A percentile compares a stretch with the other conserved stretches of the same genome.
phyloP scores from a whole-genome alignment of 441 rosid genomes.

The Cnidoscolus chayamansa region DNA sequence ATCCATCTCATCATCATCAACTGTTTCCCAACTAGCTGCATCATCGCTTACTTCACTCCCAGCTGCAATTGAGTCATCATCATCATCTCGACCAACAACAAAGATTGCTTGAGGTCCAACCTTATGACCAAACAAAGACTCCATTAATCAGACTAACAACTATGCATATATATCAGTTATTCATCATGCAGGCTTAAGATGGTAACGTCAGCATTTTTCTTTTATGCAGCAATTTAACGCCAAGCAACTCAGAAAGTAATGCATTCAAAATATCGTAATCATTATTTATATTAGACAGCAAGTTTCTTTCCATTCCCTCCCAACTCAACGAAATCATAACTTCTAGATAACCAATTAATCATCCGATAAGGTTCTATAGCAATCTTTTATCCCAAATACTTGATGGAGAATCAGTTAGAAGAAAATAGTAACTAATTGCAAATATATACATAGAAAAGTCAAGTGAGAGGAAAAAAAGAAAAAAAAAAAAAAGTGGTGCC shows the following conservation, averaged over 20 bases:
- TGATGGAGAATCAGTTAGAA: conserved; percentile 6
- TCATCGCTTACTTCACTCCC: conserved; percentile 87
- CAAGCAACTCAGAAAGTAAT: background rate
- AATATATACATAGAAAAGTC: background rate
- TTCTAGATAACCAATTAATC: background rate
- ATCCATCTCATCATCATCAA: conserved; percentile 69
- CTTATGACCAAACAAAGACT: conserved; percentile 40
- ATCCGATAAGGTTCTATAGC: background rate
- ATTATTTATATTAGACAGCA: background rate
- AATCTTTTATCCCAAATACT: background rate
- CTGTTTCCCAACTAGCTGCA: conserved; percentile 98
- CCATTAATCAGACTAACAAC: conserved; percentile 24
- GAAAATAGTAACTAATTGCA: background rate
- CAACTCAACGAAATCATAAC: background rate
- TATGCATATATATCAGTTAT: conserved; percentile 5
- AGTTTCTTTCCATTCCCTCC: background rate
- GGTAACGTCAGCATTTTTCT: background rate
- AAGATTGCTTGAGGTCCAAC: conserved; percentile 98
- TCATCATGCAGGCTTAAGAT: background rate
- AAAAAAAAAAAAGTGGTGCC: background rate
- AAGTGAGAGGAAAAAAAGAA: conserved; percentile 2
- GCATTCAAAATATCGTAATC: conserved; percentile 1
- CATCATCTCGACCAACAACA: conserved; percentile 94
- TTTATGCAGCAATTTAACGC: background rate
- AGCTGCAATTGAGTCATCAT: conserved; percentile 61